Evolutionary conservation across 2,329 filamentous ascomycete species (phyloP), one percentile per base, ranked within the genome.

Genomic region (Colletotrichum agaves): DNA sequence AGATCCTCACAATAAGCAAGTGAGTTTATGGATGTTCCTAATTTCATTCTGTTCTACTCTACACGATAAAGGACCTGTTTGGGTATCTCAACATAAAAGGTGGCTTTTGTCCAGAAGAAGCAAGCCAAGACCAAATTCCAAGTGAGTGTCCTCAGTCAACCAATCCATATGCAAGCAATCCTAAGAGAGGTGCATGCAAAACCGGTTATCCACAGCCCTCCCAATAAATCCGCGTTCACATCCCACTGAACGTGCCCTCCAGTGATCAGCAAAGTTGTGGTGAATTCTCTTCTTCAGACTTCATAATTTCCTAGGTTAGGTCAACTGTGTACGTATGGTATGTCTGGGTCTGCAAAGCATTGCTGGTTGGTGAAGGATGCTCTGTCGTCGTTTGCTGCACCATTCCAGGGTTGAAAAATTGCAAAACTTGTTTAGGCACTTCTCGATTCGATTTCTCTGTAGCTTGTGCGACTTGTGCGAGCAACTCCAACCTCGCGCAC

Each of bases 71-170:
- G 17, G 35, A 46, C 52, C 12, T 27, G 4, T 19, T 46, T 60
- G 35, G 50, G 46, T 67, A 63, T 58, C 35, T 57, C 43, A 52
- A 67, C 50, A 63, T 35, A 10, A 35, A 10, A 57, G 56, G 23
- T 19, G 39, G 31, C 27, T 39, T 27, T 31, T 53, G 37, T 52
- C 60, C 39, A 47, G 37, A 46, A 43, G 44, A 35, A 31, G 41
- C 31, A 49, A 31, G 21, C 10, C 35, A 21, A 35, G 17, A 5
- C 19, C 35, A 31, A 52, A 15, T 56, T 57, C 37, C 35, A 31
- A 31, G 23, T 12, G 13, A 23, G 35, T 41, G 43, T 43, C 23
- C 12, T 17, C 17, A 15, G 47, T 33, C 43, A 47, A 65, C 33
- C 41, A 49, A 46, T n/a, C 15, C 12, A 46, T 39, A 31, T 17